phyloP scores from a whole-genome alignment of 1,284 basidiomycete species.

The Phaffia rhodozyma region DNA sequence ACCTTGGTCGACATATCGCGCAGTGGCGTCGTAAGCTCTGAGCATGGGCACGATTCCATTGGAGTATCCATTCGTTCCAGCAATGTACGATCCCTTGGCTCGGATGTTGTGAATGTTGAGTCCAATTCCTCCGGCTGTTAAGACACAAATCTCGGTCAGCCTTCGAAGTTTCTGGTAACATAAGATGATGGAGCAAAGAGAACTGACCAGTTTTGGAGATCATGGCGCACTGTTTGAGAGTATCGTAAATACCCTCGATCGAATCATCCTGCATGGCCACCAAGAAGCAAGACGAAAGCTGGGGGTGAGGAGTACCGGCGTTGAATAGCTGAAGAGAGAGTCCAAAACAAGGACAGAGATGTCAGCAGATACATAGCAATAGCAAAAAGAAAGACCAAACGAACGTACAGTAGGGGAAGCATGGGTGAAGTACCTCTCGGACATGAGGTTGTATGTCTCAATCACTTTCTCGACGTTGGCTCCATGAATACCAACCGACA shows the following conservation, averaged over 20 bases:
- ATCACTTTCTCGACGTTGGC: conserved; percentile 76
- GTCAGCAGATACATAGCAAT: neutral
- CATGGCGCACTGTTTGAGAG: conserved; percentile 96
- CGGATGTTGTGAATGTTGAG: conserved; percentile 94
- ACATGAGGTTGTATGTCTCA: conserved; percentile 92
- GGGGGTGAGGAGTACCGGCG: conserved; percentile 88
- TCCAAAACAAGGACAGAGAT: neutral
- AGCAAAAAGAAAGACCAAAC: neutral
- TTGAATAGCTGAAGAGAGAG: conserved; percentile 61
- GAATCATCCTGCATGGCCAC: conserved; percentile 98
- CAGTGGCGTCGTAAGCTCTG: conserved; percentile 94
- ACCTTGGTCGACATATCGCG: conserved; percentile 97
- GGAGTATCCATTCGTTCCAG: conserved; percentile 93
- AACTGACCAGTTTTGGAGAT: conserved; percentile 72
- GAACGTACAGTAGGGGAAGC: conserved; percentile 68
- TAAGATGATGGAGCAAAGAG: neutral
- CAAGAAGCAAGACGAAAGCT: conserved; percentile 95
- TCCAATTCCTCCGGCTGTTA: conserved; percentile 80
- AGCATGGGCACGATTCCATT: conserved; percentile 99
- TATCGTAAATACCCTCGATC: conserved; percentile 98
- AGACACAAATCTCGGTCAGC: neutral
- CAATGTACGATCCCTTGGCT: conserved; percentile 84
- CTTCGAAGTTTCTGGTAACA: too few relatives aligned
- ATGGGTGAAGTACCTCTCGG: conserved; percentile 93
- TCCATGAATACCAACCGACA: conserved; percentile 94